phyloP scores from a whole-genome alignment of 139 green algal genomes.

The Nannochloris sp. region DNA sequence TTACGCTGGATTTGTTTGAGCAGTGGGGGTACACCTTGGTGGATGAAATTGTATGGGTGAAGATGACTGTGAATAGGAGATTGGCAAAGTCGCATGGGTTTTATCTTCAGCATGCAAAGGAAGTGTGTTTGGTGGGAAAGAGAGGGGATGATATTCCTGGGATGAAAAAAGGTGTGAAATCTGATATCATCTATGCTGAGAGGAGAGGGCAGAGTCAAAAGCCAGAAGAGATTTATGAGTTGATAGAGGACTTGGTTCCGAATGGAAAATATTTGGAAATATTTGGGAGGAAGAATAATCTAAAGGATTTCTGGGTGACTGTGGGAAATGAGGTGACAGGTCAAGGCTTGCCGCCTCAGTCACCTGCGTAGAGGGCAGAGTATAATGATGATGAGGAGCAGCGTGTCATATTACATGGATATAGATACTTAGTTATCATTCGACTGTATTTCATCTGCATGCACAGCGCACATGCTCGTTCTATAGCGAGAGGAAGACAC shows the following conservation, averaged over 20 bases:
- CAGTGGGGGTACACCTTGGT: slow-evolving; percentile 85
- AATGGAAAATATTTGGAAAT: slow-evolving; percentile 80
- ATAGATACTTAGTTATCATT: neutral
- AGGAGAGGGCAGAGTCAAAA: slow-evolving; percentile 91
- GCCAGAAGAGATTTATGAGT: slow-evolving; percentile 91
- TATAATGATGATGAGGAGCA: neutral
- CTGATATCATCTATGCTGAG: slow-evolving; percentile 76
- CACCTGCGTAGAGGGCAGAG: neutral
- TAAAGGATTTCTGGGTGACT: slow-evolving; percentile 84
- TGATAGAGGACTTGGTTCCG: slow-evolving; percentile 84
- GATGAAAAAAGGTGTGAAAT: slow-evolving; percentile 31
- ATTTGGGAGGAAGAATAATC: slow-evolving; percentile 91
- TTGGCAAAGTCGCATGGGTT: slow-evolving; percentile 90
- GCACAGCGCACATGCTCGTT: slow-evolving; percentile 48
- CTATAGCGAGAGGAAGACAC: slow-evolving; percentile 29
- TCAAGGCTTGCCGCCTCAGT: slow-evolving; percentile 22
- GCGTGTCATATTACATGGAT: neutral
- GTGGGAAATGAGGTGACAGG: slow-evolving; percentile 89
- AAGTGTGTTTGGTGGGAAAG: slow-evolving; percentile 76
- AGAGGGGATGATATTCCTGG: slow-evolving; percentile 41
- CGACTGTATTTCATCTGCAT: slow-evolving; percentile 10
- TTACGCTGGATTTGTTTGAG: slow-evolving; percentile 80
- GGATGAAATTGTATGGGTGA: slow-evolving; percentile 95
- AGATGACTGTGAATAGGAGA: slow-evolving; percentile 84
- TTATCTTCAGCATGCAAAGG: slow-evolving; percentile 92